Conservation (phyloP, 2,329 filamentous ascomycete genomes). For the Chaetomiaceae sp. region DNA sequence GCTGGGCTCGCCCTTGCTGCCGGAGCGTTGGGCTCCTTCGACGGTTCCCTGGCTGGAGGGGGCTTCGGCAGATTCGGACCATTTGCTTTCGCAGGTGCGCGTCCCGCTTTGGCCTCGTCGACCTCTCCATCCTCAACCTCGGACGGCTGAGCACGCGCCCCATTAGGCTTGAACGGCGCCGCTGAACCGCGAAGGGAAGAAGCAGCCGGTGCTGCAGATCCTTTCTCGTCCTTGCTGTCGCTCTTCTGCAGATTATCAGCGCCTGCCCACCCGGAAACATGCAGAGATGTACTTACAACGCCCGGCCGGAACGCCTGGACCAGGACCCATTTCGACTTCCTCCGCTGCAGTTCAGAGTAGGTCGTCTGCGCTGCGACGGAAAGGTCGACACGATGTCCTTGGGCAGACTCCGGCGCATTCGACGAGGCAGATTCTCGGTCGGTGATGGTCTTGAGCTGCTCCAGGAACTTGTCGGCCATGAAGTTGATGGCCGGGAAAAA, state of each 20-base stretch:
- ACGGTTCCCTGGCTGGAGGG: constrained; percentile 23
- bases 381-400: constrained; percentile 65
- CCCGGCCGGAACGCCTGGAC: constrained; percentile 68
- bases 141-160: constrained; percentile 31
- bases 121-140: constrained; percentile 72
- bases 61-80: constrained; percentile 14
- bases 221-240: constrained; percentile 36
- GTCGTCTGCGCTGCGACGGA: constrained; percentile 69
- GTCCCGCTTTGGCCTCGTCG: constrained; percentile 49
- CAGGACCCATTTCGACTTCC: constrained; percentile 65
- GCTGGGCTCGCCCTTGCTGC: constrained; percentile 12
- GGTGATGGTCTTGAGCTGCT: constrained; percentile 62
- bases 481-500: constrained; percentile 87
- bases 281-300: constrained; percentile 44
- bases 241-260: constrained; percentile 40
- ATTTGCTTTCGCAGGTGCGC: constrained; percentile 25
- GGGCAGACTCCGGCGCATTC: constrained; percentile 37
- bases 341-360: constrained; percentile 63
- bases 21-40: constrained; percentile 20
- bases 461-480: constrained; percentile 66
- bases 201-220: constrained; percentile 26
- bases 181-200: constrained; percentile 56
- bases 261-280: neutral
- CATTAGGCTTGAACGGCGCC: constrained; percentile 55
- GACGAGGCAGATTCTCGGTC: constrained; percentile 55